These are phyloP conservation scores for Thymus mandschuricus DNA, from an alignment of 257 asterid species.

Conservation along the genomic window DNA sequence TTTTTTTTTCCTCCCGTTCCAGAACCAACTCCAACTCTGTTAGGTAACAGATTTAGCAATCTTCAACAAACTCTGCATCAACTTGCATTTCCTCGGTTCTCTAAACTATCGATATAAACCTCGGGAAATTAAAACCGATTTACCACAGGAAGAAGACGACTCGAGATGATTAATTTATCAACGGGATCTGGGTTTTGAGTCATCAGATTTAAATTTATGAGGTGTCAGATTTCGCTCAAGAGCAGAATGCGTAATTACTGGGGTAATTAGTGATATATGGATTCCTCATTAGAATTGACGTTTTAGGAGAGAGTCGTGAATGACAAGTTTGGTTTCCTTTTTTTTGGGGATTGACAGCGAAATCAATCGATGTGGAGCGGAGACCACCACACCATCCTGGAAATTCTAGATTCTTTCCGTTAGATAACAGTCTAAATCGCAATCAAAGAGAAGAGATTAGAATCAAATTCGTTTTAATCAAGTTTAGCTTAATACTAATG, in stretches of 20 bases:
- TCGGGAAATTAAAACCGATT: conserved; percentile 39
- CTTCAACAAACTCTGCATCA: conserved; percentile 24
- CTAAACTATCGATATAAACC: conserved; percentile 35
- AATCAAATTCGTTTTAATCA: conserved; percentile 13
- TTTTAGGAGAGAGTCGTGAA: neutral
- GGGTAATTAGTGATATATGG: neutral
- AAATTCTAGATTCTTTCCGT: conserved; percentile 30
- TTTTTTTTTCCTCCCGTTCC: conserved; percentile 21
- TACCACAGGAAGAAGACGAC: conserved; percentile 1
- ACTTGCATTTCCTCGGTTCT: conserved; percentile 43
- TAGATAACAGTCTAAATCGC: conserved; percentile 30
- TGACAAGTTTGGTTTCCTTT: conserved; percentile 18
- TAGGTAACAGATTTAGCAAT: neutral
- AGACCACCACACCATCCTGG: conserved; percentile 28
- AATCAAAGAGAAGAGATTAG: conserved; percentile 7
- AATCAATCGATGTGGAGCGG: conserved; percentile 25
- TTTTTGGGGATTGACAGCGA: conserved; percentile 19
- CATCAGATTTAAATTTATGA: neutral
- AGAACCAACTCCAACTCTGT: conserved; percentile 35
- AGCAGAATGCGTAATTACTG: neutral
- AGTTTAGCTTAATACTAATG: conserved; percentile 9
- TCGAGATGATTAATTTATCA: neutral
- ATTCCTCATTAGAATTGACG: neutral
- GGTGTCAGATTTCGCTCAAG: conserved; percentile 4
- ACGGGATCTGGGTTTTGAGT: conserved; percentile 21